Conservation (phyloP, 805 yeast genomes). For the Saccharomyces jurei region DNA sequence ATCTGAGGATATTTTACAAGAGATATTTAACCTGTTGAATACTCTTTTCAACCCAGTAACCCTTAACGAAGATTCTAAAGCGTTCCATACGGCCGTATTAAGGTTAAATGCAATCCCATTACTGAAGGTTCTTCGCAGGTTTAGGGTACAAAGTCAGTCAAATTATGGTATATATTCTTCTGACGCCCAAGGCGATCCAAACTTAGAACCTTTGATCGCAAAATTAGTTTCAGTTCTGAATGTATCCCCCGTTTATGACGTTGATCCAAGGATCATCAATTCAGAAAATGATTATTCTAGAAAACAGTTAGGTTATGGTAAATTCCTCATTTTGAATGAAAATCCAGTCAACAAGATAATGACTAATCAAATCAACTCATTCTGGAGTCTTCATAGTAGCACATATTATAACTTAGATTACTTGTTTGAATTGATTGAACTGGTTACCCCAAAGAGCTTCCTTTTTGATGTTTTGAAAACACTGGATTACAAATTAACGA, state of each 20-base stretch:
- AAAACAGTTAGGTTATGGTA: constrained; percentile 20
- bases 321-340: constrained; percentile 23
- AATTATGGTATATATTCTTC: constrained; percentile 28
- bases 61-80: constrained; percentile 38
- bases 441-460: constrained; percentile 24
- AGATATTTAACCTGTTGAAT: constrained; percentile 34
- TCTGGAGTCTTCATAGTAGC: constrained; percentile 32
- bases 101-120: constrained; percentile 23
- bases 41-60: constrained; percentile 37
- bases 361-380: constrained; percentile 30
- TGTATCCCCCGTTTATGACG: constrained; percentile 22
- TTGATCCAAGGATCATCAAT: constrained; percentile 20
- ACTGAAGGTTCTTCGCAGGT: constrained; percentile 19
- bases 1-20: constrained; percentile 26
- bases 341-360: constrained; percentile 27
- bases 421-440: constrained; percentile 19
- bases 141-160: constrained; percentile 18
- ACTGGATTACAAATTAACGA: constrained; percentile 19
- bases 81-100: constrained; percentile 37
- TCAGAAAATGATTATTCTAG: constrained; percentile 22
- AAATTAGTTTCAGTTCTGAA: constrained; percentile 16
- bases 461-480: constrained; percentile 22
- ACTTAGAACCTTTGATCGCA: constrained; percentile 19
- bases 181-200: constrained; percentile 24
- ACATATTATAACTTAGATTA: constrained; percentile 30